These are phyloP conservation scores for Diplodia corticola DNA, from an alignment of 2,329 filamentous ascomycete genomes.

Conservation along the genomic window DNA sequence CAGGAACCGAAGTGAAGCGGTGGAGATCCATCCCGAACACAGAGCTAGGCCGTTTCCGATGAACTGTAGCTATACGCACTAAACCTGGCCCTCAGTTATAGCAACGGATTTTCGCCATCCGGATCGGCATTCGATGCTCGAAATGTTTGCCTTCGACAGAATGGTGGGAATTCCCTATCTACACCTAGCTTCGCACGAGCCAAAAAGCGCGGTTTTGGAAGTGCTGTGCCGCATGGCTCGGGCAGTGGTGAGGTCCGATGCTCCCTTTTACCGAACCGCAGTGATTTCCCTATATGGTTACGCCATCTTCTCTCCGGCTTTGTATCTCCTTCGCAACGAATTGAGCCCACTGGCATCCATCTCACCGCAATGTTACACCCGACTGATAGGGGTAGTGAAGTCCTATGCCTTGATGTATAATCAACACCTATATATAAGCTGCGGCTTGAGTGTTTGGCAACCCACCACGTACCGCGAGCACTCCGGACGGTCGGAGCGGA, in stretches of 20 bases:
- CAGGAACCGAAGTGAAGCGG: constrained; percentile 6
- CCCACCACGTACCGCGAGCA: too few relatives aligned
- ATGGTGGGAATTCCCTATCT: not conserved
- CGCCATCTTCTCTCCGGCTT: not conserved
- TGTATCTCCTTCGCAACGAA: too few relatives aligned
- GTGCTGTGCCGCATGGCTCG: not conserved
- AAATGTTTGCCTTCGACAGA: not conserved
- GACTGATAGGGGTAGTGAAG: too few relatives aligned
- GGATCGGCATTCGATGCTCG: not conserved
- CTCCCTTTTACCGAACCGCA: not conserved
- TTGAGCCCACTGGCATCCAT: too few relatives aligned
- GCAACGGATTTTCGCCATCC: not conserved
- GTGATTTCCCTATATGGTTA: not conserved
- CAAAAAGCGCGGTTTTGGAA: not conserved
- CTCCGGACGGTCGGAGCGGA: not conserved
- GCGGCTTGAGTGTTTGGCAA: too few relatives aligned
- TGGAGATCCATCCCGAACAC: not conserved
- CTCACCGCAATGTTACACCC: too few relatives aligned
- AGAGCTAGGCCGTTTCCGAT: not conserved
- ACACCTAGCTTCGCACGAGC: not conserved
- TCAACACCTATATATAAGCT: too few relatives aligned
- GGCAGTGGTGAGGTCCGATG: not conserved
- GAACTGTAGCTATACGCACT: not conserved
- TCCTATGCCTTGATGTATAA: too few relatives aligned
- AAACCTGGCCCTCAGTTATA: not conserved